These are phyloP conservation scores for Cytospora schulzeri DNA, from an alignment of 2,329 filamentous ascomycete species.

Conservation along the genomic window DNA sequence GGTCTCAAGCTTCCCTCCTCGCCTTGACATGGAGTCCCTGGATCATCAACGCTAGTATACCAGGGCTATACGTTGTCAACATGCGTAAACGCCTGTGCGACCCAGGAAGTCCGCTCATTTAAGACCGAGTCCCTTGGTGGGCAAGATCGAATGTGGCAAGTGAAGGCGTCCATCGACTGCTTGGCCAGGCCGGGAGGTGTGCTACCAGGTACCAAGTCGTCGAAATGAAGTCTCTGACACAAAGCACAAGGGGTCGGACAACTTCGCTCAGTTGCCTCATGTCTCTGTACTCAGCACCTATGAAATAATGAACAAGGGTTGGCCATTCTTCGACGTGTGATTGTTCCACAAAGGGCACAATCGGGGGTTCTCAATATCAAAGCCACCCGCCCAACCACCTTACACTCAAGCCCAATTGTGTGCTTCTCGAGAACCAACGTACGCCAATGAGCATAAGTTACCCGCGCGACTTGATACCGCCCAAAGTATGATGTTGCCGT, in stretches of 20 bases:
- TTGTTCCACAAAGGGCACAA: neutral
- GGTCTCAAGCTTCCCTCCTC: neutral
- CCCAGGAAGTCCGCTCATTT: neutral
- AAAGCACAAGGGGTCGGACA: neutral
- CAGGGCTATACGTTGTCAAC: neutral
- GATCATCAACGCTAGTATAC: neutral
- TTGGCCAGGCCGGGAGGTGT: neutral
- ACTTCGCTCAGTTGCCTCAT: neutral
- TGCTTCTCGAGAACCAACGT: neutral
- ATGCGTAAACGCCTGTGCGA: neutral
- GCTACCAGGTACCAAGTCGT: neutral
- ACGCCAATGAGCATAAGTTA: neutral
- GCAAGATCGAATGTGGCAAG: neutral
- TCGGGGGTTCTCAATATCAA: neutral
- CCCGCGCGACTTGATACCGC: neutral
- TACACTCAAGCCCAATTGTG: neutral
- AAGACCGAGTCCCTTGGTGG: neutral
- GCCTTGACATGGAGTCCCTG: neutral
- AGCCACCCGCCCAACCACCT: neutral
- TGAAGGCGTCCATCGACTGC: neutral
- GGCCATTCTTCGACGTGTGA: neutral
- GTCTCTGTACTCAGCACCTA: neutral
- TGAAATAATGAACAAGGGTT: neutral
- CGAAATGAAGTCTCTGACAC: neutral
- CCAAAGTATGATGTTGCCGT: neutral